A percentile compares a stretch with the other conserved stretches of the same genome.
Evolutionary conservation across 2,329 filamentous ascomycete genomes (phyloP).

Genomic region (Diaporthe humulicola): DNA sequence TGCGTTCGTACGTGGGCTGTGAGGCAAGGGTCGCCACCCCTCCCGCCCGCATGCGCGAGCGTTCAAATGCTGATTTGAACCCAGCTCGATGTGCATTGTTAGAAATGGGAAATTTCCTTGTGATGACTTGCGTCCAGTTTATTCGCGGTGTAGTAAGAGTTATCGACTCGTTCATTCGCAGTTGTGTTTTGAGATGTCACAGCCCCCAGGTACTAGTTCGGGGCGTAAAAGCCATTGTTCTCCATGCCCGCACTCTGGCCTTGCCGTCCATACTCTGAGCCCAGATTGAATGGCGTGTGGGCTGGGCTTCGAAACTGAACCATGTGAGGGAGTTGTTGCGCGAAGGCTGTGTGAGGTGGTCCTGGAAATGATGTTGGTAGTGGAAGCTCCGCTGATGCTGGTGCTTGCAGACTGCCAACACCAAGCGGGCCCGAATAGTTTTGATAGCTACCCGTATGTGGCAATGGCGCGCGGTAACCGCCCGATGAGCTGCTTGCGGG

Average conservation of each 20-base stretch:
- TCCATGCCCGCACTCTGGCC: neutral
- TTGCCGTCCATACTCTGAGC: neutral
- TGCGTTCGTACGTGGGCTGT: neutral
- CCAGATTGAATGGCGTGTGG: neutral
- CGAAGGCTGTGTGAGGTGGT: slow-evolving; percentile 17
- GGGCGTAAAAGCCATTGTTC: slow-evolving; percentile 12
- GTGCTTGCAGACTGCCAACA: slow-evolving; percentile 19
- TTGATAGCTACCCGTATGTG: slow-evolving; percentile 11
- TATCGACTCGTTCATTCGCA: neutral
- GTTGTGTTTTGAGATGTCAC: no score
- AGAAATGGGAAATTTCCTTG: neutral
- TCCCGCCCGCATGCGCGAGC: neutral
- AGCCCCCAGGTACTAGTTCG: neutral
- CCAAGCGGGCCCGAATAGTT: slow-evolving; percentile 6
- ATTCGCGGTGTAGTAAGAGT: neutral
- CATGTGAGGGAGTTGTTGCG: slow-evolving; percentile 27
- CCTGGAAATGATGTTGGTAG: slow-evolving; percentile 15
- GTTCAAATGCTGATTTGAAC: neutral
- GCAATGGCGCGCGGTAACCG: neutral
- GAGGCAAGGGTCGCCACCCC: no score
- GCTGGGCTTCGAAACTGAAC: slow-evolving; percentile 26
- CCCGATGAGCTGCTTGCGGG: neutral
- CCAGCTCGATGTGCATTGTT: neutral
- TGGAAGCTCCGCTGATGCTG: slow-evolving; percentile 12
- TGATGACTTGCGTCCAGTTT: neutral